Conservation (phyloP, 2,329 filamentous ascomycete genomes). For the Rutstroemia sp. region DNA sequence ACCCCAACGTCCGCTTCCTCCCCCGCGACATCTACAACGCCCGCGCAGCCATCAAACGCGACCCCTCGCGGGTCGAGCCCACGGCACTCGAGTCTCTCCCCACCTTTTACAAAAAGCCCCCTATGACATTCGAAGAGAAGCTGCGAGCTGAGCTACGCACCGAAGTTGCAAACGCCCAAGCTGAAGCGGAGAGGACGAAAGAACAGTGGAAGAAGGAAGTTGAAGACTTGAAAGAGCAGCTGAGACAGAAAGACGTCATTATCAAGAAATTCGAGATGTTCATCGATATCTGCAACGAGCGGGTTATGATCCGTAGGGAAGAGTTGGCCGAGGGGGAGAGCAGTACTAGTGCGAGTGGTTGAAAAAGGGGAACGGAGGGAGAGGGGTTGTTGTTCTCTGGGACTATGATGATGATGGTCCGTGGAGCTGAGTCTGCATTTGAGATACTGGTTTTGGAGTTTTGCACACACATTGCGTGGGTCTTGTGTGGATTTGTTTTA, state of each 20-base stretch:
- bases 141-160: constrained; percentile 54
- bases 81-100: constrained; percentile 51
- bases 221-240: constrained; percentile 47
- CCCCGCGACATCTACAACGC: constrained; percentile 63
- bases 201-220: constrained; percentile 50
- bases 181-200: constrained; percentile 50
- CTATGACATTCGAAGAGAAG: constrained; percentile 55
- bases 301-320: constrained; percentile 56
- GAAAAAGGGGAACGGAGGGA: background rate
- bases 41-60: constrained; percentile 57
- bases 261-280: constrained; percentile 62
- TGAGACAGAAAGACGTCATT: constrained; percentile 56
- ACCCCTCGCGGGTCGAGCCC: constrained; percentile 54
- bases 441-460: too few relatives aligned
- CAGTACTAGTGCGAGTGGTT: constrained; percentile 16
- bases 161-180: constrained; percentile 50
- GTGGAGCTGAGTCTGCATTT: too few relatives aligned
- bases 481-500: too few relatives aligned
- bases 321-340: constrained; percentile 35
- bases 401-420: too few relatives aligned
- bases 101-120: constrained; percentile 59
- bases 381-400: too few relatives aligned
- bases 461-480: too few relatives aligned
- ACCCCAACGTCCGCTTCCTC: constrained; percentile 55
- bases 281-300: constrained; percentile 61